These are phyloP conservation scores for Urtica urens DNA, from an alignment of 306 rosid species.

Conservation along the genomic window DNA sequence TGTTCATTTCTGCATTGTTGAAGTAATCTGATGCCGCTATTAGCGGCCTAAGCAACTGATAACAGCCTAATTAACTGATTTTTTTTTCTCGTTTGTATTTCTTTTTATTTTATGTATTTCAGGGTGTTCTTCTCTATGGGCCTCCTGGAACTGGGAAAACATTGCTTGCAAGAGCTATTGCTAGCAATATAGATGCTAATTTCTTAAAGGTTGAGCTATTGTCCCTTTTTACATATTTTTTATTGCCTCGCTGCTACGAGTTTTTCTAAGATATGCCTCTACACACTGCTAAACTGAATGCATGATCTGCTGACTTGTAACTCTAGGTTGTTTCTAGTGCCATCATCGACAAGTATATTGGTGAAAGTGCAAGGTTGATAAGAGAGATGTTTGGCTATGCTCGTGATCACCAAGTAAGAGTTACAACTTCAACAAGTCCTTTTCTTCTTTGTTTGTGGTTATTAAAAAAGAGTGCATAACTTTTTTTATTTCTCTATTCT, in stretches of 20 bases:
- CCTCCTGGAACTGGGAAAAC: slow-evolving; percentile 99
- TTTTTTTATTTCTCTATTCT: slow-evolving; percentile 11
- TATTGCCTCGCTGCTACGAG: too few species aligned
- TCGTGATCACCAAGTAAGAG: slow-evolving; percentile 86
- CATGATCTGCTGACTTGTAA: neutral
- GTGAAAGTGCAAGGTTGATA: slow-evolving; percentile 86
- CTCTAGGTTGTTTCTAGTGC: slow-evolving; percentile 89
- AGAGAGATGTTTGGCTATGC: slow-evolving; percentile 98
- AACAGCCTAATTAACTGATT: too few species aligned
- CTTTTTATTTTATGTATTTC: slow-evolving; percentile 10
- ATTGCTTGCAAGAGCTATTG: slow-evolving; percentile 90
- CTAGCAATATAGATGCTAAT: slow-evolving; percentile 91
- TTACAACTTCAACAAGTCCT: slow-evolving; percentile 3
- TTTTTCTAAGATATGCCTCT: too few species aligned
- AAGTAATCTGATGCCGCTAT: too few species aligned
- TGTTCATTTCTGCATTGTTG: neutral
- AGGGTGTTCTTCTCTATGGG: slow-evolving; percentile 97
- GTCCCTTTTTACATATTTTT: neutral
- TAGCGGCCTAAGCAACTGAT: too few species aligned
- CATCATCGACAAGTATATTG: slow-evolving; percentile 85
- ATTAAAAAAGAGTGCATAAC: neutral
- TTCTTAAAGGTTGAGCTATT: slow-evolving; percentile 55
- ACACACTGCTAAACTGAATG: neutral
- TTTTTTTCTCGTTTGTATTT: too few species aligned
- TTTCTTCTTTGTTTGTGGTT: neutral